Conservation (phyloP, 805 yeast genomes). For the Lipomyces yamadae region DNA sequence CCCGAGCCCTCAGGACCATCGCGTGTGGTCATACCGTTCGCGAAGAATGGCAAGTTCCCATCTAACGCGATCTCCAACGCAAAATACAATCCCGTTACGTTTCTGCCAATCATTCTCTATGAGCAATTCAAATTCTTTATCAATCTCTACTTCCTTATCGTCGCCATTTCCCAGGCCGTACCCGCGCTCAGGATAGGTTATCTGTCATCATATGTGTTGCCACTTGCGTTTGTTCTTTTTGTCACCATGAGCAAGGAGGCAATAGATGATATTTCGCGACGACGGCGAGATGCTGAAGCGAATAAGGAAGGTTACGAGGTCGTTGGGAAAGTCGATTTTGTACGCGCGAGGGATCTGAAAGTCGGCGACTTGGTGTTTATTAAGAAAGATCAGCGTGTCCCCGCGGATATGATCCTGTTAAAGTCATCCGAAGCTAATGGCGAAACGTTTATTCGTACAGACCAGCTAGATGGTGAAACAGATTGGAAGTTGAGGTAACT, state of each 20-base stretch:
- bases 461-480: constrained; percentile 98
- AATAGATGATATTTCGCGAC: constrained; percentile 85
- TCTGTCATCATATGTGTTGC: constrained; percentile 88
- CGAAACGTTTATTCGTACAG: constrained; percentile 93
- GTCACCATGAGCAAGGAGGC: constrained; percentile 98
- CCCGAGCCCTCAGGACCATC: constrained; percentile 30
- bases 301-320: constrained; percentile 84
- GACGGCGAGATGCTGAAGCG: constrained; percentile 87
- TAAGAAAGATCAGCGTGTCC: constrained; percentile 82
- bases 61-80: constrained; percentile 91
- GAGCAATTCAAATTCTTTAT: constrained; percentile 98
- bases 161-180: constrained; percentile 89
- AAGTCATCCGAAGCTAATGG: constrained; percentile 82
- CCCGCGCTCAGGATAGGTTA: constrained; percentile 93
- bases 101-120: constrained; percentile 84
- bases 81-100: constrained; percentile 85
- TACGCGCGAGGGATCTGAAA: constrained; percentile 63
- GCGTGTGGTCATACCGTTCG: constrained; percentile 31
- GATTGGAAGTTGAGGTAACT: constrained; percentile 86
- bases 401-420: constrained; percentile 87
- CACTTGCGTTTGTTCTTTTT: constrained; percentile 86
- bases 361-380: constrained; percentile 86
- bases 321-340: constrained; percentile 41
- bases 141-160: constrained; percentile 87
- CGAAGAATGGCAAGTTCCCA: constrained; percentile 45